A percentile compares a stretch with the other conserved stretches of the same genome.
Conservation (phyloP, 495 filamentous ascomycete species). For the Lentithecium fluviatile region DNA sequence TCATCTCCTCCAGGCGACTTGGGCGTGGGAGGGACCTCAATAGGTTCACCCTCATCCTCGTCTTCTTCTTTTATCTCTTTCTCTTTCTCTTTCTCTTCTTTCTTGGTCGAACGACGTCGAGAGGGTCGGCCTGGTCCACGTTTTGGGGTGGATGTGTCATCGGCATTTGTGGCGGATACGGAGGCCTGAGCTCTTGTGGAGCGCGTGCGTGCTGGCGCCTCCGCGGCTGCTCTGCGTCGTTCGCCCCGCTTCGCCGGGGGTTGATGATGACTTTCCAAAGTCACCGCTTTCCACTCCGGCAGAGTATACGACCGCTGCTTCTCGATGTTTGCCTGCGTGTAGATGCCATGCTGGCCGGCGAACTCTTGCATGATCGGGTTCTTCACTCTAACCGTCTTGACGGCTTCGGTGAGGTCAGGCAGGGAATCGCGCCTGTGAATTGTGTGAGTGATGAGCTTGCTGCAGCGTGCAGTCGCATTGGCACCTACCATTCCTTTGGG, state of each 20-base stretch:
- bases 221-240: conserved; percentile 63
- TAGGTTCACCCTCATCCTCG: conserved; percentile 15
- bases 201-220: conserved; percentile 51
- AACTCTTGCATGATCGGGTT: conserved; percentile 98
- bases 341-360: conserved; percentile 87
- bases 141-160: conserved; percentile 15
- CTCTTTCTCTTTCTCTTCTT: conserved; percentile 26
- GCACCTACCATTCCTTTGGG: conserved; percentile 82
- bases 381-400: conserved; percentile 89
- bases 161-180: not conserved
- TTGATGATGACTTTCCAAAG: conserved; percentile 90
- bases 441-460: conserved; percentile 6
- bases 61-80: no score
- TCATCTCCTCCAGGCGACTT: conserved; percentile 27
- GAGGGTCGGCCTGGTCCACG: conserved; percentile 33
- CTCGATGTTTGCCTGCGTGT: conserved; percentile 93
- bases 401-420: conserved; percentile 72
- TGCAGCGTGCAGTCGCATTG: conserved; percentile 9
- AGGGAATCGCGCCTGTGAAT: conserved; percentile 64
- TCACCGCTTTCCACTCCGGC: conserved; percentile 89
- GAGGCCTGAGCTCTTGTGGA: conserved; percentile 27
- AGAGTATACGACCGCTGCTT: conserved; percentile 94
- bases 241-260: conserved; percentile 93
- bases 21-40: conserved; percentile 31
- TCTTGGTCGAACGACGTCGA: conserved; percentile 5